A percentile compares a stretch with the other conserved stretches of the same genome.
Evolutionary conservation across 2,329 filamentous ascomycete genomes (phyloP).

Genomic region (Monosporascus sp.): DNA sequence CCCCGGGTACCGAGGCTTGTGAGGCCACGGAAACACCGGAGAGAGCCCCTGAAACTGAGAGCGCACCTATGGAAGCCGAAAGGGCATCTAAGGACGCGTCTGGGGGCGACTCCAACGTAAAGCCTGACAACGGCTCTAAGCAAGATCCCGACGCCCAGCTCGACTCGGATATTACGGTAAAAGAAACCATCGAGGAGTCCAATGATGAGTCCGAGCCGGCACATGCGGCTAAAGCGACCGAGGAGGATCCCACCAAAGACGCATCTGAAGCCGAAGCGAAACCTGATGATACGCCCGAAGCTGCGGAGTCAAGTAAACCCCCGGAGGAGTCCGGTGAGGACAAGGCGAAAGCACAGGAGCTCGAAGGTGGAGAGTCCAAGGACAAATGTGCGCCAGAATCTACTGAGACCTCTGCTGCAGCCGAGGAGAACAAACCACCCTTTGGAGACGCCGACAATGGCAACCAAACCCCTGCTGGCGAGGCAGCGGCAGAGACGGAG

Average conservation of each 20-base stretch:
- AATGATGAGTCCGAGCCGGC: not conserved
- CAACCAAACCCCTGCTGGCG: not conserved
- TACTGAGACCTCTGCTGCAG: not conserved
- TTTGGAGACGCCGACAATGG: not conserved
- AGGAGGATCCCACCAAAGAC: not conserved
- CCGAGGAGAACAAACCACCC: not conserved
- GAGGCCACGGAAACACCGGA: not conserved
- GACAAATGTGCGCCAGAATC: not conserved
- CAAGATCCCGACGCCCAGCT: not conserved
- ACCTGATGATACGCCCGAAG: not conserved
- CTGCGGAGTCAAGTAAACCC: not conserved
- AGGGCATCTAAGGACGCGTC: no score
- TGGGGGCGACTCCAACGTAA: no score
- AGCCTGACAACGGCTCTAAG: not conserved
- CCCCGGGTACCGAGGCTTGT: not conserved
- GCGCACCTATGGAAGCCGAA: no score
- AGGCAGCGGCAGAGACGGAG: constrained; percentile 4
- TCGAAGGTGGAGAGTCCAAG: not conserved
- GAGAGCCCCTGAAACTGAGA: not conserved
- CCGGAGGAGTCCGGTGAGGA: not conserved
- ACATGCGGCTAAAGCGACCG: not conserved
- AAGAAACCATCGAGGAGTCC: not conserved
- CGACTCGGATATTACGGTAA: not conserved
- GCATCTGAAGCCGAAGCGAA: not conserved
- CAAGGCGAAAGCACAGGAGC: not conserved